Evolutionary conservation across 495 filamentous ascomycete genomes (phyloP), one percentile per base, ranked within the genome.

Genomic region (Bacidia gigantensis): DNA sequence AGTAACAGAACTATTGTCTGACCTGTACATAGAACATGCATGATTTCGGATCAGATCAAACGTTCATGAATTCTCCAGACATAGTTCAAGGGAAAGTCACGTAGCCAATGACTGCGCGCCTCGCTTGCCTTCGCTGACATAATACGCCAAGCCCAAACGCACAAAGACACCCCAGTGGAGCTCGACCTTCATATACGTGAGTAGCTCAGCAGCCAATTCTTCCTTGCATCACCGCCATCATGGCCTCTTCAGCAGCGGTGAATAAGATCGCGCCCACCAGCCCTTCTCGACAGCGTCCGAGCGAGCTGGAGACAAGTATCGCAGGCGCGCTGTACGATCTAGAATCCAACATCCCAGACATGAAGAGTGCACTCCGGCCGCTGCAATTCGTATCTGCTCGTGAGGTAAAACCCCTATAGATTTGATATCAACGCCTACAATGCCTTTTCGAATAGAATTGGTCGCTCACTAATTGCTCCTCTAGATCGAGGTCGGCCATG

Each of bases 401-500:
- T 68, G 92, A 98, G 89, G 92, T 98, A 81, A 83, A 87, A 77
- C 76, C 60, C 65, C 60, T n/a, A n/a, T n/a, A 3, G 20, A n/a
- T 14, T 41, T 41, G 9, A 17, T 22, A 44, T 44, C 23, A 22
- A 44, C 23, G 41, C 18, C 41, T 44, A 44, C 41, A 1, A 14
- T 18, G 41, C 41, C 41, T 10, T 43, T 10, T 11, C 9, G 0
- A n/a, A n/a, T n/a, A n/a, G n/a, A n/a, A n/a, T n/a, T n/a, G n/a
- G n/a, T n/a, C n/a, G n/a, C n/a, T n/a, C n/a, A n/a, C n/a, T n/a
- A n/a, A n/a, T n/a, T n/a, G n/a, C n/a, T n/a, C n/a, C 63, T 65
- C 67, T 73, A 95, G 92, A 86, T 98, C 75, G 92, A 98, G 78
- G 92, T 96, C 72, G 90, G 90, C 76, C 88, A 95, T 76, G 92